These are phyloP conservation scores for Chrysochromulina tobinii DNA, from an alignment of 78 protist species.

Conservation along the genomic window DNA sequence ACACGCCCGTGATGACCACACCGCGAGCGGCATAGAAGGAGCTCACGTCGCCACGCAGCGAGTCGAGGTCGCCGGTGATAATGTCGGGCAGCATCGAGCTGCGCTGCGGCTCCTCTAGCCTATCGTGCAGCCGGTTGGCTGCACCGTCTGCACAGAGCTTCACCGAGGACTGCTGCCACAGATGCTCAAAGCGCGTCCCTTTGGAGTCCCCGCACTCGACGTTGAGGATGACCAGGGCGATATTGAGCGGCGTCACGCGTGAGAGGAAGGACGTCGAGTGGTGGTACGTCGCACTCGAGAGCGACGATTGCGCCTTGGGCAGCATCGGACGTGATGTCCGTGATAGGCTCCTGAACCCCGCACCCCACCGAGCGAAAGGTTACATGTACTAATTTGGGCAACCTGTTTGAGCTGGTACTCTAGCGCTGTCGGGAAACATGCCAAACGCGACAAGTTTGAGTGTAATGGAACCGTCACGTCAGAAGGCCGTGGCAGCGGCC, in stretches of 20 bases:
- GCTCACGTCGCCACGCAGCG: background rate
- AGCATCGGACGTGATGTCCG: no score
- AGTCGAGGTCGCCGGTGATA: background rate
- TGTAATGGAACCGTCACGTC: no score
- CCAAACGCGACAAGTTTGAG: no score
- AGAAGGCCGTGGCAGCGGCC: no score
- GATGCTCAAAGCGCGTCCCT: background rate
- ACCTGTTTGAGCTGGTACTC: no score
- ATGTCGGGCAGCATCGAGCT: background rate
- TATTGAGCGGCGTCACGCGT: background rate
- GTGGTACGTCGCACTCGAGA: no score
- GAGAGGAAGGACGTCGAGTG: background rate
- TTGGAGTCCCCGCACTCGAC: background rate
- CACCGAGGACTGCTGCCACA: background rate
- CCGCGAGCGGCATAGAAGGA: background rate
- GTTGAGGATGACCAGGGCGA: background rate
- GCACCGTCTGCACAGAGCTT: background rate
- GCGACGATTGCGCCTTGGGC: no score
- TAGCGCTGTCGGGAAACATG: no score
- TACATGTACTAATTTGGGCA: no score
- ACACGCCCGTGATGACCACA: background rate
- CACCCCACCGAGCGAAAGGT: no score
- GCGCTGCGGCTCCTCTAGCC: background rate
- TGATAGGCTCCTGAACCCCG: no score
- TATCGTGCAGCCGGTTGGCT: background rate